Base-by-base conservation (phyloP, 805 yeast genomes). In the Hanseniaspora meyeri region DNA sequence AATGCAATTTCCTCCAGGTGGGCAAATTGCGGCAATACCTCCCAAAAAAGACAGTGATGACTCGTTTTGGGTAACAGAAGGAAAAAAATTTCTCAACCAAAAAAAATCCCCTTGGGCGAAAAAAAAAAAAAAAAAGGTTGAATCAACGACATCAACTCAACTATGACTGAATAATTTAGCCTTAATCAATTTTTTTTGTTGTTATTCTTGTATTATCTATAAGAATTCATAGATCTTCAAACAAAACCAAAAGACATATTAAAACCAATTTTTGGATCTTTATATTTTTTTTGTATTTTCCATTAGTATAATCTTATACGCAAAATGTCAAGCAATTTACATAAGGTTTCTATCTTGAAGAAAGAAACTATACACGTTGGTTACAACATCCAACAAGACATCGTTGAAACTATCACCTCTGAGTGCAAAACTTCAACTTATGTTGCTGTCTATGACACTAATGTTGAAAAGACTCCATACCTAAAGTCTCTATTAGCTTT, bases 341-440 rank as follows among this genome's bases (percentile, higher is more conserved):
- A 71, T 48, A 84, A 79, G 67, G 89, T 88, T 51, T 72, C 81
- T 55, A 90, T 90, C 64, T 77, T 93, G 63, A 95, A 96, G 17
- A 71, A 79, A 60, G 89, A 89, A 55, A 75, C 84, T 58, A 88
- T 93, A 70, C 95, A 87, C 69, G 89, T 93, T 59, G 98, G 98
- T 39, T 88, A 82, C 72, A 79, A 83, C 55, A 82, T 90, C 62
- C 82, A 80, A 62, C 74, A 77, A 58, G 90, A 87, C 64, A 82
- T 91, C 56, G 85, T 87, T 57, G 68, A 74, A 8, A 87, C 86
- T 60, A 78, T 83, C 47, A 73, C 89, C 39, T 63, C 69, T 10
- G 74, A 75, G 36, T 75, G 83, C 63, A 77, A 82, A 51, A 87
- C 97, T 7, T 88, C 97, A 6, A 91, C 97, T 11, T 93, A 93